Percentiles rank a stretch among this genome's conserved stretches.
Conservation (phyloP, 192 early-diverging fungal species). For the Umbelopsis vinacea region DNA sequence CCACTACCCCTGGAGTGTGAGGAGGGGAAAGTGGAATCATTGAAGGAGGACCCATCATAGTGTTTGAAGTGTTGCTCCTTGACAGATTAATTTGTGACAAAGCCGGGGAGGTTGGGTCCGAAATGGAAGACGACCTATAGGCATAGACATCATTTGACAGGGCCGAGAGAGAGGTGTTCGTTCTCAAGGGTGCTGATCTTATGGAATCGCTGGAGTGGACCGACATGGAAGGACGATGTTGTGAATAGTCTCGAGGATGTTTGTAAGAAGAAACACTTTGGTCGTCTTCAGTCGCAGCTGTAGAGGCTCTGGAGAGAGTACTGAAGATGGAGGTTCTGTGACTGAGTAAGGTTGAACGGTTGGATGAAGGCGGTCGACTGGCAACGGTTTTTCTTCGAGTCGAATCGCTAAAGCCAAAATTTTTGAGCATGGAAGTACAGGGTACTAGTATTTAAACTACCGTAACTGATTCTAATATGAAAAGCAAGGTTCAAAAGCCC, state of each 20-base stretch:
- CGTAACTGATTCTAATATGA: too few relatives aligned
- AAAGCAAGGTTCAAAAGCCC: too few relatives aligned
- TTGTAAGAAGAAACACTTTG: neutral
- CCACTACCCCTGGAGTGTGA: neutral
- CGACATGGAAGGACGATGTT: neutral
- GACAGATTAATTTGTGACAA: neutral
- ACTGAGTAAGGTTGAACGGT: constrained; percentile 1
- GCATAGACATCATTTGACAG: neutral
- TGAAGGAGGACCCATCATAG: neutral
- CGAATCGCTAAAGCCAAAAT: neutral
- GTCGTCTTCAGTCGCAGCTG: neutral
- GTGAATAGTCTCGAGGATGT: neutral
- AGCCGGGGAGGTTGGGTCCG: neutral
- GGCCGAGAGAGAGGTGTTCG: neutral
- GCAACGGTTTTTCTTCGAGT: neutral
- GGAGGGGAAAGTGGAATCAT: neutral
- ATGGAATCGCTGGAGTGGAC: constrained; percentile 1
- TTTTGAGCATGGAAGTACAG: neutral
- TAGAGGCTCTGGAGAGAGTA: neutral
- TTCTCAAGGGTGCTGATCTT: neutral
- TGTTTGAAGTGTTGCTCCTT: neutral
- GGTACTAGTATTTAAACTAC: too few relatives aligned
- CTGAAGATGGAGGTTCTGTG: neutral
- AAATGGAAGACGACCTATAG: neutral
- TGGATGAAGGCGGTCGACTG: neutral